A percentile compares a stretch with the other conserved stretches of the same genome.
Evolutionary conservation across 768 basidiomycete genomes (phyloP).

Genomic region (Pleurotus cornucopiae): DNA sequence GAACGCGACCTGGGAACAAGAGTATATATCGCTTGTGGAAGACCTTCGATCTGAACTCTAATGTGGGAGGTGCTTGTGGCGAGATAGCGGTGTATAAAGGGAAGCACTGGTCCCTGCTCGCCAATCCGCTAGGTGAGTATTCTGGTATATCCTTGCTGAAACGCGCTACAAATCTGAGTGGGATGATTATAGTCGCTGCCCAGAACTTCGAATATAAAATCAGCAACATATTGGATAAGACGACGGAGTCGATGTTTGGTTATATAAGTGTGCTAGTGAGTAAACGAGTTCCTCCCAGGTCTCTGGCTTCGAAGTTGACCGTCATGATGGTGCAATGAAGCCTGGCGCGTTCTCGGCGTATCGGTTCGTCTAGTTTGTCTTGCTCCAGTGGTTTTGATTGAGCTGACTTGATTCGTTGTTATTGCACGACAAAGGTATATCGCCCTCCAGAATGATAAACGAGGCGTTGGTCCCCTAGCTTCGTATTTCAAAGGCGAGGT

Average conservation of each 20-base stretch:
- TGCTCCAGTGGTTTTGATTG: too few relatives aligned
- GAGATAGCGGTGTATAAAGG: slow-evolving; percentile 94
- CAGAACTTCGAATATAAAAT: slow-evolving; percentile 97
- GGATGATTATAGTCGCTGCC: slow-evolving; percentile 62
- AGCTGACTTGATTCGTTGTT: background rate
- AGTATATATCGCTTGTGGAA: slow-evolving; percentile 96
- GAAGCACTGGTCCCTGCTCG: slow-evolving; percentile 71
- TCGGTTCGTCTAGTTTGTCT: slow-evolving; percentile 30
- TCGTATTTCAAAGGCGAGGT: slow-evolving; percentile 98
- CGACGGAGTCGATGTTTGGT: slow-evolving; percentile 87
- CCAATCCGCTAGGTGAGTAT: slow-evolving; percentile 81
- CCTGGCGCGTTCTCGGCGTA: slow-evolving; percentile 96
- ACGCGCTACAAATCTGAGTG: background rate
- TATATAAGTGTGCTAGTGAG: slow-evolving; percentile 89
- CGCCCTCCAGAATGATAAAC: slow-evolving; percentile 80
- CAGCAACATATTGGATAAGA: slow-evolving; percentile 87
- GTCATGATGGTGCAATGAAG: slow-evolving; percentile 23
- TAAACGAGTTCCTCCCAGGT: background rate
- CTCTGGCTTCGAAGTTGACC: background rate
- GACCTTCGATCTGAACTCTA: slow-evolving; percentile 86
- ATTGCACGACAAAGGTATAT: slow-evolving; percentile 51
- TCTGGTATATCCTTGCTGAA: background rate
- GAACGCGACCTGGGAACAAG: slow-evolving; percentile 84
- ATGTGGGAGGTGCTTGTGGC: slow-evolving; percentile 95
- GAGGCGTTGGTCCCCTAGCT: slow-evolving; percentile 81